Evolutionary conservation across 2,329 filamentous ascomycete genomes (phyloP).

Genomic region (Elsinoe necatrix): DNA sequence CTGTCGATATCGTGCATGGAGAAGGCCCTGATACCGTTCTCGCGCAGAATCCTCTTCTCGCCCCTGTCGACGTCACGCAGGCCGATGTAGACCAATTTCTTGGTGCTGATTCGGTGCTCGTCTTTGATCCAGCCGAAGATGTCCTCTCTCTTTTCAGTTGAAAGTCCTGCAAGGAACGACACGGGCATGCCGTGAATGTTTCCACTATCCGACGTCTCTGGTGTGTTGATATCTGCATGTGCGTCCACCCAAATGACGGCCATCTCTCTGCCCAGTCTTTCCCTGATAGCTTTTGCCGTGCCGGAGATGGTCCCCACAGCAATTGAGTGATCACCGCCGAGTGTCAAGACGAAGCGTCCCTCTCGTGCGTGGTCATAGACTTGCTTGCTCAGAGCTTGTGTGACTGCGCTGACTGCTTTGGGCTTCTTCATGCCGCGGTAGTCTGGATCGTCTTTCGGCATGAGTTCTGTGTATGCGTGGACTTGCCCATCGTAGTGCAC

Average conservation of each 20-base stretch:
- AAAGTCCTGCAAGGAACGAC: constrained; percentile 79
- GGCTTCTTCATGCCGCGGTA: constrained; percentile 94
- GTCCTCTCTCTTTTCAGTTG: constrained; percentile 64
- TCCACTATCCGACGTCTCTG: constrained; percentile 78
- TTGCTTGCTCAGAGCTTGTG: constrained; percentile 66
- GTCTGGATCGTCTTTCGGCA: constrained; percentile 64
- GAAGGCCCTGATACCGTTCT: constrained; percentile 89
- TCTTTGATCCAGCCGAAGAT: constrained; percentile 84
- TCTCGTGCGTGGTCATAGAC: constrained; percentile 78
- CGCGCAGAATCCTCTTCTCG: constrained; percentile 84
- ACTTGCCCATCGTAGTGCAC: constrained; percentile 76
- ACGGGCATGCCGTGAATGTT: constrained; percentile 99
- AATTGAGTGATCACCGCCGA: constrained; percentile 93
- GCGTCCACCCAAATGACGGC: constrained; percentile 99
- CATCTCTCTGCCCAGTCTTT: constrained; percentile 72
- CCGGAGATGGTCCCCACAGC: constrained; percentile 90
- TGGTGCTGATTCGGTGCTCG: constrained; percentile 60
- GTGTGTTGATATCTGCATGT: constrained; percentile 95
- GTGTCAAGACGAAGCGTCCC: constrained; percentile 81
- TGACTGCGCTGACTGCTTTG: constrained; percentile 75
- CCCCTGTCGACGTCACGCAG: constrained; percentile 85
- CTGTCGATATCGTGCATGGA: constrained; percentile 98
- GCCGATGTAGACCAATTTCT: constrained; percentile 94
- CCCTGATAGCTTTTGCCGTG: constrained; percentile 74
- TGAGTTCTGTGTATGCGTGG: constrained; percentile 69